A percentile compares a stretch with the other conserved stretches of the same genome.
Evolutionary conservation across 1,139 yeast genomes (phyloP).

Genomic region (Candida tropicalis): DNA sequence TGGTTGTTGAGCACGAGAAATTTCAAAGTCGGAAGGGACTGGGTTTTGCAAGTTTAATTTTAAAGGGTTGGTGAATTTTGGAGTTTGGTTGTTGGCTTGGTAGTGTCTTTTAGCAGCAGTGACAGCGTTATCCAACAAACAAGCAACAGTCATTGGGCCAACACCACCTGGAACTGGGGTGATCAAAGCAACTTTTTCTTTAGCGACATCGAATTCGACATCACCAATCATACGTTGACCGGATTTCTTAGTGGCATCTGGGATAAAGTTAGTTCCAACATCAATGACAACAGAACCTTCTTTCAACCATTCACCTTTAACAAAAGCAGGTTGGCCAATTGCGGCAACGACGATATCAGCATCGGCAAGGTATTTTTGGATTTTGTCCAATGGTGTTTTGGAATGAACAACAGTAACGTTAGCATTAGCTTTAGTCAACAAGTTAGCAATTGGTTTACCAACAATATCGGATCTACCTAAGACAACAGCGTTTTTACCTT

Average conservation of each 20-base stretch:
- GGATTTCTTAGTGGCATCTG: constrained; percentile 73
- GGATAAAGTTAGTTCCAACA: constrained; percentile 92
- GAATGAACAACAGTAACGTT: constrained; percentile 88
- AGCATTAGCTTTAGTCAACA: constrained; percentile 78
- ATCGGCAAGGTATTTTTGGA: constrained; percentile 58
- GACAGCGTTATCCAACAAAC: constrained; percentile 86
- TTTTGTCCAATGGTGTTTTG: constrained; percentile 57
- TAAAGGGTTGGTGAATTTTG: constrained; percentile 60
- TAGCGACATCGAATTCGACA: constrained; percentile 76
- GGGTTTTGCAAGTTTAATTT: constrained; percentile 69
- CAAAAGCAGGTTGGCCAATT: constrained; percentile 80
- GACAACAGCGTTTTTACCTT: constrained; percentile 89
- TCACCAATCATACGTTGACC: constrained; percentile 94
- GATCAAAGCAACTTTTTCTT: constrained; percentile 67
- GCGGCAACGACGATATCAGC: constrained; percentile 96
- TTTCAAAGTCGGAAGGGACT: constrained; percentile 93
- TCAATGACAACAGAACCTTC: constrained; percentile 86
- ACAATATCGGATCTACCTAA: constrained; percentile 96
- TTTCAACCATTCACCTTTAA: constrained; percentile 89
- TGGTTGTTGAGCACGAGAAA: constrained; percentile 88
- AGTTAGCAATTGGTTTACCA: constrained; percentile 88
- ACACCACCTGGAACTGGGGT: constrained; percentile 99
- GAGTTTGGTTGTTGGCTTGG: constrained; percentile 45
- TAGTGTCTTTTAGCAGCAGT: constrained; percentile 71
- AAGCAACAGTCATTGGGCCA: constrained; percentile 99